These are phyloP conservation scores for Cicer bijugum DNA, from an alignment of 306 rosid genomes.

Conservation along the genomic window DNA sequence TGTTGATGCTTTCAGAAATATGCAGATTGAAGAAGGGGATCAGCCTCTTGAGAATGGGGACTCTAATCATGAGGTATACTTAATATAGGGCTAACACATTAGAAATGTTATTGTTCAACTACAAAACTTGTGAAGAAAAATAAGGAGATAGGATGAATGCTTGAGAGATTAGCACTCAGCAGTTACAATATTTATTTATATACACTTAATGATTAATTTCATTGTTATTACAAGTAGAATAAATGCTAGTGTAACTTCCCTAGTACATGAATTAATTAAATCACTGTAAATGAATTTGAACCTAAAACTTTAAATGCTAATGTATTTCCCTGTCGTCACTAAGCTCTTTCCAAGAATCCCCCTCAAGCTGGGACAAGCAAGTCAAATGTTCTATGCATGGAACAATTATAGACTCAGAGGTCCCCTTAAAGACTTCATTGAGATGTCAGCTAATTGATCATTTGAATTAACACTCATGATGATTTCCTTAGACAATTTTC, in stretches of 20 bases:
- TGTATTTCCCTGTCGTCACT: not conserved
- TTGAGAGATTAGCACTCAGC: not conserved
- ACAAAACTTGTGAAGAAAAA: not conserved
- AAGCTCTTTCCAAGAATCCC: conserved; percentile 1
- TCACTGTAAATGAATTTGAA: not conserved
- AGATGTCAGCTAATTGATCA: not conserved
- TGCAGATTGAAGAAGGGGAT: conserved; percentile 74
- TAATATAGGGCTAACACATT: conserved; percentile 21
- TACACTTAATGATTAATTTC: not conserved
- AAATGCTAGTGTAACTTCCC: not conserved
- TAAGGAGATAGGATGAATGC: not conserved
- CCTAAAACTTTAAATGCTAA: not conserved
- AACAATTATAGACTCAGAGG: no score
- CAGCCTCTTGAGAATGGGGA: conserved; percentile 89
- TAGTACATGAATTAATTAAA: conserved; percentile 3
- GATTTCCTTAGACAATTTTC: not conserved
- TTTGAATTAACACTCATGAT: not conserved
- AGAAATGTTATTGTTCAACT: conserved; percentile 5
- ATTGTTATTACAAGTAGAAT: not conserved
- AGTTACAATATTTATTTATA: not conserved
- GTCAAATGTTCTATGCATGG: not conserved
- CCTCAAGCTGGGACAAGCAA: not conserved
- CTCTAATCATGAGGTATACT: conserved; percentile 67
- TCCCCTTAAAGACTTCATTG: not conserved
- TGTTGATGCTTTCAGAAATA: conserved; percentile 84